phyloP scores from a whole-genome alignment of 441 rosid species.

The Codiaeum variegatum region DNA sequence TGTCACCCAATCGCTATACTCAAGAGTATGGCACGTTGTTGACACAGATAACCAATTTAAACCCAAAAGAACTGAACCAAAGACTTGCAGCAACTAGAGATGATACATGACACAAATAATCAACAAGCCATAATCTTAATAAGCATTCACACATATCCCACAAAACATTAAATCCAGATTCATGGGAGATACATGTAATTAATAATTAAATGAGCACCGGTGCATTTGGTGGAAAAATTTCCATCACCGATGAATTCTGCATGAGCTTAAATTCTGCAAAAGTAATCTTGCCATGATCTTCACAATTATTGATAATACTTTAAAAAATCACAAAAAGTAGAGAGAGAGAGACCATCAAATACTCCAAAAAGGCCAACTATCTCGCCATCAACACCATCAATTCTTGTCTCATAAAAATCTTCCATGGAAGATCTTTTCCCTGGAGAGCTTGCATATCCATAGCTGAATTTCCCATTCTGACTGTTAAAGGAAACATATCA shows the following conservation, averaged over 20 bases:
- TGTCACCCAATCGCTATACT: neutral
- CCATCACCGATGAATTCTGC: neutral
- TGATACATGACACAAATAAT: neutral
- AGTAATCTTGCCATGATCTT: neutral
- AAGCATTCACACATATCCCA: neutral
- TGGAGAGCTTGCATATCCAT: constrained; percentile 97
- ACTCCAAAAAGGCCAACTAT: constrained; percentile 96
- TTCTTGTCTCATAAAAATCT: constrained; percentile 91
- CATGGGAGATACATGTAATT: neutral
- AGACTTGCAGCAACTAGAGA: constrained; percentile 2
- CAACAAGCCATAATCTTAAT: neutral
- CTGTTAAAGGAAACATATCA: constrained; percentile 44
- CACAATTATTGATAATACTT: neutral
- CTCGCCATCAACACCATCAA: constrained; percentile 87
- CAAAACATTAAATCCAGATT: neutral
- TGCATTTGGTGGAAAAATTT: neutral
- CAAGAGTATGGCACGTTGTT: neutral
- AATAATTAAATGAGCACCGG: neutral
- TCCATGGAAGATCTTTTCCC: constrained; percentile 98
- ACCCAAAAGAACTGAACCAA: neutral
- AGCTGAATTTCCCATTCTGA: constrained; percentile 88
- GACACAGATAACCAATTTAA: neutral
- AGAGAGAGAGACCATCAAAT: constrained; percentile 68
- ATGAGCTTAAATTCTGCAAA: neutral
- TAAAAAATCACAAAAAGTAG: neutral